Percentiles rank a stretch among this genome's conserved stretches.
Evolutionary conservation across 495 filamentous ascomycete species (phyloP).

Genomic region (Friedmanniomyces simplex): DNA sequence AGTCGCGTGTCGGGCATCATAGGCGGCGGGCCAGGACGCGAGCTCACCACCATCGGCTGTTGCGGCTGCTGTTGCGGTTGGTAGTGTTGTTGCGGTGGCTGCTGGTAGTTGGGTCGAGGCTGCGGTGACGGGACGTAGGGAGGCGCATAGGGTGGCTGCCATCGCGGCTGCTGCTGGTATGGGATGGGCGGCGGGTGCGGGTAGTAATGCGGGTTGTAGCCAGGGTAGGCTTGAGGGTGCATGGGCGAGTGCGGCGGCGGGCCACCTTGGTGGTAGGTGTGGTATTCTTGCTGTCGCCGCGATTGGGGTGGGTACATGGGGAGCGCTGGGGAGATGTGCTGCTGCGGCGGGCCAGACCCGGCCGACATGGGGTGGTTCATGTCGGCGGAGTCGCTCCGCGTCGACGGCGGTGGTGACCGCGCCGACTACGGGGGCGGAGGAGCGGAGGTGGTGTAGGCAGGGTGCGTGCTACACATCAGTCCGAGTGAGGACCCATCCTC

Average conservation of each 20-base stretch:
- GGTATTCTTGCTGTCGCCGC: slow-evolving; percentile 28
- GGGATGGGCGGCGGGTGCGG: slow-evolving; percentile 22
- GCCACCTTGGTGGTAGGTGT: slow-evolving; percentile 24
- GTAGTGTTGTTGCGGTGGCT: slow-evolving; percentile 20
- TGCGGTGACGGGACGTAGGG: slow-evolving; percentile 20
- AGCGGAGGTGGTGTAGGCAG: not conserved
- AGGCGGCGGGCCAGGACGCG: slow-evolving; percentile 26
- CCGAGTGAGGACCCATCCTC: too few relatives aligned
- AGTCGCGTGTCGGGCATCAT: slow-evolving; percentile 24
- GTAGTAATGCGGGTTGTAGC: slow-evolving; percentile 27
- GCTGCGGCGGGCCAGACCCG: slow-evolving; percentile 8
- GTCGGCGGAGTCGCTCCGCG: slow-evolving; percentile 9
- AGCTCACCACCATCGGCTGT: slow-evolving; percentile 32
- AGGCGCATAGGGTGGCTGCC: slow-evolving; percentile 22
- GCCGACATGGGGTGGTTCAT: slow-evolving; percentile 17
- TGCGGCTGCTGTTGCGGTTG: slow-evolving; percentile 13
- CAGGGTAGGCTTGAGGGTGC: slow-evolving; percentile 26
- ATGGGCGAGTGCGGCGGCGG: slow-evolving; percentile 29
- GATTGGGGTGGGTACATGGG: slow-evolving; percentile 27
- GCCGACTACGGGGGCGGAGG: not conserved
- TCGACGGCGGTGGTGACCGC: slow-evolving; percentile 8
- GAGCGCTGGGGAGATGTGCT: slow-evolving; percentile 24
- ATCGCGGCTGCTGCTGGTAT: slow-evolving; percentile 23
- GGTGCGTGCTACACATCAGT: too few relatives aligned
- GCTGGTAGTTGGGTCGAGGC: slow-evolving; percentile 11